Evolutionary conservation across 805 yeast genomes (phyloP).

Genomic region (Cyberlindnera maritima): DNA sequence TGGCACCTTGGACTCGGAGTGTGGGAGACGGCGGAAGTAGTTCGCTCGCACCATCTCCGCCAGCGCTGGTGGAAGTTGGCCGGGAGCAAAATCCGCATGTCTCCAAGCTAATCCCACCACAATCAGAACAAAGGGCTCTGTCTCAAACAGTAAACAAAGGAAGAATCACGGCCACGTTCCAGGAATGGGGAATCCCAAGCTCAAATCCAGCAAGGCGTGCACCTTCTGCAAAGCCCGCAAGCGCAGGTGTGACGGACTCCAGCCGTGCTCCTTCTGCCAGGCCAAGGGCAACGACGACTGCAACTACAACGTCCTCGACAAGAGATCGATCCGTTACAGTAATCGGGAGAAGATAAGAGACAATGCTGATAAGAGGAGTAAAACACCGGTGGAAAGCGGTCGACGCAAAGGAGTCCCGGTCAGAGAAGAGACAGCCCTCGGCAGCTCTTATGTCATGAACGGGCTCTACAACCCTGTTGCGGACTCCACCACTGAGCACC

Average conservation of each 20-base stretch:
- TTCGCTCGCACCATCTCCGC: too few species aligned
- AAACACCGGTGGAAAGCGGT: background rate
- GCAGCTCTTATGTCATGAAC: background rate
- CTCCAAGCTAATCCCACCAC: too few species aligned
- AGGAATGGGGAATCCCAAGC: background rate
- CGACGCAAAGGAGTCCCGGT: too few species aligned
- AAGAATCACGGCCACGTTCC: background rate
- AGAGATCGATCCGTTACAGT: slow-evolving; percentile 2
- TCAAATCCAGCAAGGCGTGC: slow-evolving; percentile 3
- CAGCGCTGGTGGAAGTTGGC: too few species aligned
- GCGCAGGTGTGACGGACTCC: slow-evolving; percentile 4
- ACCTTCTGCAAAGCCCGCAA: slow-evolving; percentile 4
- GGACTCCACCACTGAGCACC: too few species aligned
- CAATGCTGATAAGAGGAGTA: too few species aligned
- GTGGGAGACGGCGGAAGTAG: too few species aligned
- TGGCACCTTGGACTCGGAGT: too few species aligned
- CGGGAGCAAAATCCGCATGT: too few species aligned
- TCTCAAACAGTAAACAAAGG: too few species aligned
- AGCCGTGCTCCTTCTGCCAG: slow-evolving; percentile 3
- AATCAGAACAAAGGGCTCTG: too few species aligned
- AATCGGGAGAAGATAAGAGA: slow-evolving; percentile 6
- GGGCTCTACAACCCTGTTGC: background rate
- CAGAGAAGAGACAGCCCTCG: too few species aligned
- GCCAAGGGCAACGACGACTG: slow-evolving; percentile 1
- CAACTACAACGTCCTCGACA: slow-evolving; percentile 3